Evolutionary conservation across 495 filamentous ascomycete species (phyloP).

Genomic region (Aspergillus kassunensis): DNA sequence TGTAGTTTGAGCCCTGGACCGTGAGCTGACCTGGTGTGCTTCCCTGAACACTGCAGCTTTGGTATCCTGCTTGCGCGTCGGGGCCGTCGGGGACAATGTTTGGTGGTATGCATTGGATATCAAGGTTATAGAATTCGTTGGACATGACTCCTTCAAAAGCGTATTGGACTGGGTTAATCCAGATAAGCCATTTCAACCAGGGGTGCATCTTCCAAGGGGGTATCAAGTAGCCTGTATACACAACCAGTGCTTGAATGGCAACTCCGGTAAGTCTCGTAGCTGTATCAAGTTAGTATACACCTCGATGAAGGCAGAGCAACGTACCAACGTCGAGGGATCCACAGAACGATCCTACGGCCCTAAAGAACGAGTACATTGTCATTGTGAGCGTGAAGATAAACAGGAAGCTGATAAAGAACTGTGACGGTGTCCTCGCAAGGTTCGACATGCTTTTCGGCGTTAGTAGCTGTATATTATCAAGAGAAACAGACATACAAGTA

Average conservation of each 20-base stretch:
- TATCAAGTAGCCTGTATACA: constrained; percentile 80
- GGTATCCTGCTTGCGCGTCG: constrained; percentile 49
- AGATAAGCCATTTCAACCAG: constrained; percentile 76
- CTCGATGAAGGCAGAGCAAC: constrained; percentile 1
- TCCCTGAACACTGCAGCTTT: constrained; percentile 59
- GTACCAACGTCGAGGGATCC: constrained; percentile 55
- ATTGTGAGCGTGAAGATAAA: constrained; percentile 60
- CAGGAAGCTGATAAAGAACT: constrained; percentile 78
- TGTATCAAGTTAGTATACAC: constrained; percentile 10
- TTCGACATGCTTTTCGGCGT: constrained; percentile 46
- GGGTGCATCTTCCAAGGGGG: constrained; percentile 69
- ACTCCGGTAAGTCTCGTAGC: constrained; percentile 65
- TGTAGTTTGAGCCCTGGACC: constrained; percentile 53
- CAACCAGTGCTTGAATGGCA: constrained; percentile 58
- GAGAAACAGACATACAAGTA: constrained; percentile 52
- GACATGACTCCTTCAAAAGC: constrained; percentile 64
- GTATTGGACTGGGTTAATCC: constrained; percentile 74
- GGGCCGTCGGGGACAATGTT: constrained; percentile 60
- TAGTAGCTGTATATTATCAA: constrained; percentile 3
- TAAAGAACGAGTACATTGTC: constrained; percentile 76
- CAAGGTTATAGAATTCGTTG: constrained; percentile 52
- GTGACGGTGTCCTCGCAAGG: constrained; percentile 63
- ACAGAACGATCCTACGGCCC: constrained; percentile 63
- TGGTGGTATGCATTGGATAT: constrained; percentile 48
- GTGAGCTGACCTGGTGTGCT: constrained; percentile 44